Base-by-base conservation (phyloP, 768 basidiomycete genomes). In the Candolleomyces efflorescens region DNA sequence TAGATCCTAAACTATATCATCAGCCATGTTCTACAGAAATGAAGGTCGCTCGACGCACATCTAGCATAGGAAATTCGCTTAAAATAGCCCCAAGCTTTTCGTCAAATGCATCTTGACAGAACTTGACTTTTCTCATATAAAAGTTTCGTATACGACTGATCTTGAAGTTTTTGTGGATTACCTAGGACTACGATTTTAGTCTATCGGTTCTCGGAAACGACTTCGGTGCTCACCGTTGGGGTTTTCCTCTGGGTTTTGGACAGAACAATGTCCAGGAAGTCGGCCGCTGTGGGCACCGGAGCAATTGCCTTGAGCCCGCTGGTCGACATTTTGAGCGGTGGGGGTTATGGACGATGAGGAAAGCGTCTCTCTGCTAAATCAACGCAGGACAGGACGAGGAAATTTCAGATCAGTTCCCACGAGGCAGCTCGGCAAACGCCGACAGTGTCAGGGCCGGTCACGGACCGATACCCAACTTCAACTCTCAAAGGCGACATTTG, bases 121-220 rank as follows among this genome's bases (percentile, higher is more conserved):
- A 98, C 74, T 96, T 98, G 75, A 99, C 96, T 74, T 99, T 99
- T 71, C 96, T 87, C 96, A 98, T 98, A 74, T 99, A 97, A 69
- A 94, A 94, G 67, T 94, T 93, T 61, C 96, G 85, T 75, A 98
- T 98, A 64, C 96, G 89, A 63, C 93, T 94, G 73, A 99, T 99
- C 79, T 99, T 98, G 81, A 97, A 98, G 80, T 98, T 98, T 81
- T 97, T 98, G 75, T 98, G 97, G 70, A 98, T 98, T 64, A 95
- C 94, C 92, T 93, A 65, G 27, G 61, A 17, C 24, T 41, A 24
- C 24, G 17, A 39, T 55, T 11, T 52, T 46, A n/a, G 17, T 12
- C 15, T 4, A 15, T 50, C 56, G 12, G 17, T 13, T 39, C 11
- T 27, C 36, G 2, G n/a, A 41, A 36, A 13, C 56, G 9, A 43